A percentile compares a stretch with the other conserved stretches of the same genome.
Conservation (phyloP, 371 early-diverging fungal genomes). For the Mortierella sp. region DNA sequence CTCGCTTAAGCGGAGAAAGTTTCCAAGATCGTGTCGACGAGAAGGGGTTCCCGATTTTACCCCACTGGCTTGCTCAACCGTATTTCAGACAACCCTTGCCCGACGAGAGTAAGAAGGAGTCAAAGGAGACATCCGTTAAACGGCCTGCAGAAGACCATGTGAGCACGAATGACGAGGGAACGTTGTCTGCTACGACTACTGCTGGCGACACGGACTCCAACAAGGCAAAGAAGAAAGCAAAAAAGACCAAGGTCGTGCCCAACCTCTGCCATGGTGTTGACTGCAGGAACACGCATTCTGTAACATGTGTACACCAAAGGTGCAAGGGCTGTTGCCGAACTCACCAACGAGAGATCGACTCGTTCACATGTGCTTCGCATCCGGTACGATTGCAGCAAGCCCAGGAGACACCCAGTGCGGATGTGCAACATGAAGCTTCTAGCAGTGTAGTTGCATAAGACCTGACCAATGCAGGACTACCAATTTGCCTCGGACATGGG, state of each 20-base stretch:
- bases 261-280: constrained; percentile 24
- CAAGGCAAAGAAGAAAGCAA: constrained; percentile 29
- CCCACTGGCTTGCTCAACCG: constrained; percentile 81
- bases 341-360: constrained; percentile 18
- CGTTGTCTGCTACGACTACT: neutral
- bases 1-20: constrained; percentile 26
- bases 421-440: too few relatives aligned
- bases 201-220: constrained; percentile 11
- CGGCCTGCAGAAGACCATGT: neutral
- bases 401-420: too few relatives aligned
- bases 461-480: too few relatives aligned
- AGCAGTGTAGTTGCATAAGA: too few relatives aligned
- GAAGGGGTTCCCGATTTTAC: constrained; percentile 72
- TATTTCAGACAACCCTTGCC: constrained; percentile 72
- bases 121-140: constrained; percentile 3
- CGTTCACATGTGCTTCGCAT: constrained; percentile 28
- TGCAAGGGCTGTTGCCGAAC: constrained; percentile 42
- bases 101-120: constrained; percentile 33
- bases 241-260: constrained; percentile 22
- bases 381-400: constrained; percentile 12
- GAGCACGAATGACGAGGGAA: neutral
- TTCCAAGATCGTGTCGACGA: constrained; percentile 60
- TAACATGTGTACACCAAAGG: constrained; percentile 36
- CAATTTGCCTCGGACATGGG: too few relatives aligned
- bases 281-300: constrained; percentile 28